A percentile compares a stretch with the other conserved stretches of the same genome.
phyloP scores from a whole-genome alignment of 176 grass and related monocot species.

The Triticum monococcum region DNA sequence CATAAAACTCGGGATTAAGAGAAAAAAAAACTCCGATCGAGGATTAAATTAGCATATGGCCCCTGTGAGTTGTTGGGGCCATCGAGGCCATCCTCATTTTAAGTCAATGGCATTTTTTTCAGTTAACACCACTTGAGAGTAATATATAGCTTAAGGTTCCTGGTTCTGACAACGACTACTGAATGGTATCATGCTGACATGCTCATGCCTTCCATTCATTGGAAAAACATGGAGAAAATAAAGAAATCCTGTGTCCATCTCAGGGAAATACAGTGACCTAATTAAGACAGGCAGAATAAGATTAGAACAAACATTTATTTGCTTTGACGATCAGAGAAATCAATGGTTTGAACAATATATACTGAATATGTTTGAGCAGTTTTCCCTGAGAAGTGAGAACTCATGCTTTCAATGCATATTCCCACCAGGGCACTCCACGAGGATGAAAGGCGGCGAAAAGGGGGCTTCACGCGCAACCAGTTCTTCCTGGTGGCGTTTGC shows the following conservation, averaged over 20 bases:
- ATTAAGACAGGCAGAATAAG: not conserved
- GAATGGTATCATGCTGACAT: not conserved
- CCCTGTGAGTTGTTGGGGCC: no score
- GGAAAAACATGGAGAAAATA: not conserved
- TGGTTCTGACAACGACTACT: not conserved
- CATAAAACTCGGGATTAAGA: not conserved
- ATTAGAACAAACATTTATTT: not conserved
- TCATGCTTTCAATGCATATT: not conserved
- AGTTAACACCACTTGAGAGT: not conserved
- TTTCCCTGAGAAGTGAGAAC: not conserved
- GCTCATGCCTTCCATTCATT: not conserved
- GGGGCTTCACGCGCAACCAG: conserved; percentile 65
- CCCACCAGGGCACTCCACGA: conserved; percentile 59
- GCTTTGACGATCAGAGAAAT: not conserved
- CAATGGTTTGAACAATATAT: no score
- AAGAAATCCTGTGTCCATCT: not conserved
- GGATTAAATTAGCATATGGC: not conserved
- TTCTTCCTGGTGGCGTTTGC: conserved; percentile 78
- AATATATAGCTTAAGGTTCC: not conserved
- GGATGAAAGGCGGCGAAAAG: conserved; percentile 50
- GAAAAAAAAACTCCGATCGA: not conserved
- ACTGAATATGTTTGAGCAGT: no score
- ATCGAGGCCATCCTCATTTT: no score
- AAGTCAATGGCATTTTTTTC: no score
- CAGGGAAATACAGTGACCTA: not conserved